Evolutionary conservation across 2,329 filamentous ascomycete genomes (phyloP).

Genomic region (Hymenoscyphus infarciens): DNA sequence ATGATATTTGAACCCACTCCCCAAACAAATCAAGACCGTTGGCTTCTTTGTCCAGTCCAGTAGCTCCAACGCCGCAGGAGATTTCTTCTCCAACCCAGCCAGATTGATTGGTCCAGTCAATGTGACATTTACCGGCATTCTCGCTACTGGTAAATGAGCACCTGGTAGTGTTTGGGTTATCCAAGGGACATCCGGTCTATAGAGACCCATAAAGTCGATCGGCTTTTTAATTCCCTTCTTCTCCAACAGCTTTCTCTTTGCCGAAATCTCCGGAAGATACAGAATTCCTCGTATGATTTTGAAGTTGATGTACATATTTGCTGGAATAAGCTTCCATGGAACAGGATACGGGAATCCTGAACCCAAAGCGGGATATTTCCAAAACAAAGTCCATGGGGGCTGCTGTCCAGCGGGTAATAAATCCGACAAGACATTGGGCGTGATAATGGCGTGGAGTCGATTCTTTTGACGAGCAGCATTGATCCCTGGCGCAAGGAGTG

Average conservation of each 20-base stretch:
- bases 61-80: not conserved
- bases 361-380: not conserved
- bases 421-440: not conserved
- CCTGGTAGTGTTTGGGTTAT: not conserved
- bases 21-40: not conserved
- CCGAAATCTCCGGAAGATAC: not conserved
- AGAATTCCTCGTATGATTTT: not conserved
- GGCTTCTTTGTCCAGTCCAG: not conserved
- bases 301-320: not conserved
- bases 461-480: not conserved
- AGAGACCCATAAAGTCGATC: not conserved
- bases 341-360: not conserved
- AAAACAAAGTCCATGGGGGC: not conserved
- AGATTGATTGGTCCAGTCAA: not conserved
- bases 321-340: not conserved
- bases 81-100: not conserved
- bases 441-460: not conserved
- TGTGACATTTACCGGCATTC: not conserved
- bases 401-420: not conserved
- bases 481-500: not conserved
- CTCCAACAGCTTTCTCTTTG: not conserved
- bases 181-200: not conserved
- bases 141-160: not conserved
- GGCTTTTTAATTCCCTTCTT: not conserved
- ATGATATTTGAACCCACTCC: not conserved